Evolutionary conservation across 2,329 filamentous ascomycete genomes (phyloP).

Genomic region (Arthrobotrys entomopaga): DNA sequence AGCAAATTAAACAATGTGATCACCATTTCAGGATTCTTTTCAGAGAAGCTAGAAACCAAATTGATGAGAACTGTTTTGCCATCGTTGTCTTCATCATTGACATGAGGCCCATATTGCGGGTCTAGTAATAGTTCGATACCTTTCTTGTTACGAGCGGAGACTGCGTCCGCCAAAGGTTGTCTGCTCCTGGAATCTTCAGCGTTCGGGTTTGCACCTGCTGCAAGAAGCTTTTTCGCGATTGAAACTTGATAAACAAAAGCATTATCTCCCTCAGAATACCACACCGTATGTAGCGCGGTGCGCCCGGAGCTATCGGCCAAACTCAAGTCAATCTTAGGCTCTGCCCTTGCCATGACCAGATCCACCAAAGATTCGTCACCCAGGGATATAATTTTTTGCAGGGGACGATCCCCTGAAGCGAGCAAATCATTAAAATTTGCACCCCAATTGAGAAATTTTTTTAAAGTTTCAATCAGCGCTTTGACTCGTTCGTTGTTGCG

Average conservation of each 20-base stretch:
- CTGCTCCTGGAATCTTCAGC: slow-evolving; percentile 9
- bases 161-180: slow-evolving; percentile 6
- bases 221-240: slow-evolving; percentile 12
- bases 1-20: slow-evolving; percentile 11
- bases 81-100: slow-evolving; percentile 19
- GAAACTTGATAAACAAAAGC: background rate
- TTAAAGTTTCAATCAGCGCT: background rate
- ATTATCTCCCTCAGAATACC: background rate
- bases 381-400: slow-evolving; percentile 18
- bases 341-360: background rate
- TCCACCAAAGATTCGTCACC: slow-evolving; percentile 4
- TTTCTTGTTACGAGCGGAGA: background rate
- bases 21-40: background rate
- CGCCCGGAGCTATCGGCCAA: background rate
- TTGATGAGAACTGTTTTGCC: slow-evolving; percentile 15
- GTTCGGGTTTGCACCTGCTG: slow-evolving; percentile 26
- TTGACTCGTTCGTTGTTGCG: background rate
- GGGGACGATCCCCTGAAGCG: background rate
- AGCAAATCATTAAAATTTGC: background rate
- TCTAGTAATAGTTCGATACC: slow-evolving; percentile 20
- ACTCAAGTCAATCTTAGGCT: background rate
- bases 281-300: slow-evolving; percentile 15
- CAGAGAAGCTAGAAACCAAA: background rate
- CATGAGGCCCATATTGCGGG: slow-evolving; percentile 1
- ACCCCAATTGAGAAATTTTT: background rate